Evolutionary conservation across 75 land plant species (phyloP), one percentile per base, ranked within the genome.

Genomic region (Chamaecyparis obtusa): DNA sequence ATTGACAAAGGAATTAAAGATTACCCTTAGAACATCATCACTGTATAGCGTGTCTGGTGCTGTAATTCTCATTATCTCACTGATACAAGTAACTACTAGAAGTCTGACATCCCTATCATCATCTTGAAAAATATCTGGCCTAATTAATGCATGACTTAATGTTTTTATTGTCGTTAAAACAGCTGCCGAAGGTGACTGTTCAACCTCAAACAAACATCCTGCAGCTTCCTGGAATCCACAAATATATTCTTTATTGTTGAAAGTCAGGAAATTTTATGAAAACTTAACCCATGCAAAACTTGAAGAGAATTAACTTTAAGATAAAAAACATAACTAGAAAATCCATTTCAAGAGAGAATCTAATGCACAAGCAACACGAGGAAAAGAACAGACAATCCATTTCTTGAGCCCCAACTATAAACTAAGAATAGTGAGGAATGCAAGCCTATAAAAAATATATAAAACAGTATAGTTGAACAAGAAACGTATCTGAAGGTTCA

Each of bases 1-100:
- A 5, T 75, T 14, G 32, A 78, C 19, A 9, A 78, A 78, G 44
- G 21, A 39, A 39, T 8, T 0, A 19, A 78, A 39, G 7, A 48
- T 81, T 87, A 89, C 90, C 90, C 51, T 87, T 35, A 87, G 71
- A 10, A 87, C 55, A 41, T 79, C 76, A 87, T 89, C 90, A 56
- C 41, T 56, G 74, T 87, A 86, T 79, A 84, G 90, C 37, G 75
- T 48, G 3, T 87, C 90, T 16, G 90, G 90, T 51, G 90, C 90
- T 35, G 60, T 83, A 39, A 89, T 86, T 56, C 90, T 86, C 84
- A 89, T 77, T 13, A 89, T 80, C 51, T 89, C 90, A 78, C 76
- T 87, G 32, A 86, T 75, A 44, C 88, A 89, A 55, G 90, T 27
- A 37, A 88, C 89, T 17, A 89, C 76, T 64, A 60, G 33, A 56